Evolutionary conservation across 805 yeast species (phyloP).

Genomic region (Kregervanrija pseudodelftensis): DNA sequence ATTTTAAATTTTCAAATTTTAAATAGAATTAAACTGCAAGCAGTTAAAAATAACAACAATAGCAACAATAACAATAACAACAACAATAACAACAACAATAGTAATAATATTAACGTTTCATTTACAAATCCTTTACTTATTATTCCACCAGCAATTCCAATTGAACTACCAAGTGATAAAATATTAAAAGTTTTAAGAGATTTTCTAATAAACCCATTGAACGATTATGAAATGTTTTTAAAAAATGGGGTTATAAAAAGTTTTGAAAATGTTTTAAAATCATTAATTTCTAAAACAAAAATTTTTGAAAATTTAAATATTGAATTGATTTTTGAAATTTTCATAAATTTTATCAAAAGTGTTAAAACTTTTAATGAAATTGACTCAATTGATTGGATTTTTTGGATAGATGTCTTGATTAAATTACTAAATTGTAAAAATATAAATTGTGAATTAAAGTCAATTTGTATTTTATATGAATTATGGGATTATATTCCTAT

Average conservation of each 20-base stretch:
- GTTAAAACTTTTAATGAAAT: constrained; percentile 9
- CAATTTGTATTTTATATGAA: constrained; percentile 61
- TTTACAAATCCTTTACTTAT: neutral
- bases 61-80: neutral
- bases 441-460: constrained; percentile 54
- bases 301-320: constrained; percentile 19
- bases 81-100: neutral
- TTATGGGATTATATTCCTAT: constrained; percentile 64
- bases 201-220: constrained; percentile 24
- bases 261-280: constrained; percentile 19
- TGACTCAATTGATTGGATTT: constrained; percentile 54
- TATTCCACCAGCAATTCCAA: constrained; percentile 7
- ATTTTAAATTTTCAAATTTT: constrained; percentile 21
- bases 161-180: constrained; percentile 24
- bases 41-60: constrained; percentile 2
- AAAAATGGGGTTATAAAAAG: constrained; percentile 15
- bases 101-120: constrained; percentile 1
- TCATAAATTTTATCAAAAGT: constrained; percentile 18
- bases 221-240: constrained; percentile 22
- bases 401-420: constrained; percentile 60
- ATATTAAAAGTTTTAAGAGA: constrained; percentile 31
- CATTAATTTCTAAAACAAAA: constrained; percentile 17
- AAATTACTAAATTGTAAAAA: constrained; percentile 59
- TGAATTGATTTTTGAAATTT: constrained; percentile 19
- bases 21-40: constrained; percentile 2